phyloP scores from a whole-genome alignment of 768 basidiomycete species.

The Tylopilus felleus region DNA sequence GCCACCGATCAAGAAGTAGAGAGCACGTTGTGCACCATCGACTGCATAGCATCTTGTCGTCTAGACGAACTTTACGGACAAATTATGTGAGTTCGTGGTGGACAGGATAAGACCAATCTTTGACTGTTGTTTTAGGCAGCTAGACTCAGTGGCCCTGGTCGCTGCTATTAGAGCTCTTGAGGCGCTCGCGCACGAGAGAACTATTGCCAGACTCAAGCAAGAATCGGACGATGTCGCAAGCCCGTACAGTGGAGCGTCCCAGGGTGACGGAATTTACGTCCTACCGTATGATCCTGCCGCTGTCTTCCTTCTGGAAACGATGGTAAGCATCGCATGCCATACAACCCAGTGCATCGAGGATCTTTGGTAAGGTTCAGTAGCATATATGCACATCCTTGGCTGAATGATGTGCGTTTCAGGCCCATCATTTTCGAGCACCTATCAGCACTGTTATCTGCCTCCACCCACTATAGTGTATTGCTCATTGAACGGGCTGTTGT shows the following conservation, averaged over 20 bases:
- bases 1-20: constrained; percentile 92
- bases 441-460: constrained; percentile 70
- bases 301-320: constrained; percentile 90
- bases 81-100: constrained; percentile 66
- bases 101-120: not conserved
- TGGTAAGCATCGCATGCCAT: constrained; percentile 85
- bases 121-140: constrained; percentile 49
- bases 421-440: constrained; percentile 94
- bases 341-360: constrained; percentile 79
- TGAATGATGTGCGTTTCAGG: constrained; percentile 45
- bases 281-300: constrained; percentile 94
- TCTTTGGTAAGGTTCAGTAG: constrained; percentile 61
- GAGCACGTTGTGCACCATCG: constrained; percentile 90
- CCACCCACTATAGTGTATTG: constrained; percentile 81
- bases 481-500: constrained; percentile 94
- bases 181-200: constrained; percentile 85
- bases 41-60: constrained; percentile 91
- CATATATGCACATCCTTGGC: not conserved
- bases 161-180: constrained; percentile 86
- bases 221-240: constrained; percentile 57
- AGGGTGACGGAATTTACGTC: constrained; percentile 46
- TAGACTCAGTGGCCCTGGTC: constrained; percentile 75
- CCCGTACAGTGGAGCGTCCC: constrained; percentile 30
- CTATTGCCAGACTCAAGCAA: constrained; percentile 72
- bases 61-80: constrained; percentile 93